A percentile compares a stretch with the other conserved stretches of the same genome.
These are phyloP conservation scores for Ophiocordyceps unilateralis DNA, from an alignment of 2,329 filamentous ascomycete species.

Conservation along the genomic window DNA sequence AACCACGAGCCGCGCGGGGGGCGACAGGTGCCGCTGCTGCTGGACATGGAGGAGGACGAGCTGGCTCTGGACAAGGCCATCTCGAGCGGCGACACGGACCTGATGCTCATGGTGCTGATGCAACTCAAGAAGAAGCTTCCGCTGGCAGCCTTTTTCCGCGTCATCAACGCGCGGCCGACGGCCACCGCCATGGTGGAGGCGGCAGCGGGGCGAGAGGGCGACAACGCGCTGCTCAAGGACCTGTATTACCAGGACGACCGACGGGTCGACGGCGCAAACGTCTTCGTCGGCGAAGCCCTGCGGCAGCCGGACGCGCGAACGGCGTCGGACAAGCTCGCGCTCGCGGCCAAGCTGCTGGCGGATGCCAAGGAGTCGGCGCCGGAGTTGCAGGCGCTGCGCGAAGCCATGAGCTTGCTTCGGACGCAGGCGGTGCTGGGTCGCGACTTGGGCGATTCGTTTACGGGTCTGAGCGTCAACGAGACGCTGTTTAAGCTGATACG, in stretches of 20 bases:
- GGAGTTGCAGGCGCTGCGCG: conserved; percentile 60
- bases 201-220: conserved; percentile 48
- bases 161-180: conserved; percentile 68
- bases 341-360: conserved; percentile 65
- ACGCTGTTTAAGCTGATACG: conserved; percentile 80
- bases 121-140: conserved; percentile 82
- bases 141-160: conserved; percentile 79
- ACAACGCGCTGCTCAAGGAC: conserved; percentile 78
- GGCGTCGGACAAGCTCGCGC: conserved; percentile 70
- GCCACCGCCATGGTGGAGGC: conserved; percentile 84
- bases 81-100: conserved; percentile 84
- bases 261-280: conserved; percentile 68
- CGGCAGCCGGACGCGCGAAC: conserved; percentile 51
- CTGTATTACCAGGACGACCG: conserved; percentile 96
- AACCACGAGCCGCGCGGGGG: conserved; percentile 90
- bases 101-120: conserved; percentile 77
- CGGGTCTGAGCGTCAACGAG: conserved; percentile 75
- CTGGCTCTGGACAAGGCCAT: conserved; percentile 93
- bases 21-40: conserved; percentile 83
- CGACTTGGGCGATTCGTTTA: conserved; percentile 61
- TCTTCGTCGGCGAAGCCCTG: conserved; percentile 74
- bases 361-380: conserved; percentile 68
- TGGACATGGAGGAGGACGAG: conserved; percentile 92
- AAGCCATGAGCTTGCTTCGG: conserved; percentile 63
- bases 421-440: conserved; percentile 76